Evolutionary conservation across 1,284 basidiomycete species (phyloP).

Genomic region (Chondrostereum purpureum): DNA sequence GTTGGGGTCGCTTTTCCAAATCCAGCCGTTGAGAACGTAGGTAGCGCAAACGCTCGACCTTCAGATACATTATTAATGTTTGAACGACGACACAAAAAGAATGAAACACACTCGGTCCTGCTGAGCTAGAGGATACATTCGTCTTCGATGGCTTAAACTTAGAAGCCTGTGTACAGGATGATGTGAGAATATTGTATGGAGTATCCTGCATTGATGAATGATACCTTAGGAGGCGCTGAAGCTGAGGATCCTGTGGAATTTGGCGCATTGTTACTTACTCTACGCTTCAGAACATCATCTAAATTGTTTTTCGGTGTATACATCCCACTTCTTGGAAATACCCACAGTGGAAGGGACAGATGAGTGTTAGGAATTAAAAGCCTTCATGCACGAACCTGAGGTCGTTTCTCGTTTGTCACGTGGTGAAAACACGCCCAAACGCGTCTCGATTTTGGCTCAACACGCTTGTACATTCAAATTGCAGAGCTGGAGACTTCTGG

Average conservation of each 20-base stretch:
- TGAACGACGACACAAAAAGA: no score
- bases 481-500: no score
- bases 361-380: not conserved
- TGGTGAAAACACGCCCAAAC: no score
- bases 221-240: constrained; percentile 16
- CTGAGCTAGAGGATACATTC: constrained; percentile 3
- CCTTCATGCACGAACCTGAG: no score
- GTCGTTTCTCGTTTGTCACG: no score
- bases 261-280: constrained; percentile 12
- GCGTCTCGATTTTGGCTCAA: no score
- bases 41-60: constrained; percentile 15
- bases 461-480: constrained; percentile 5
- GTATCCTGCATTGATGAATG: no score
- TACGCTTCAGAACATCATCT: constrained; percentile 28
- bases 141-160: constrained; percentile 33
- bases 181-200: no score
- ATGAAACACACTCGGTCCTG: not conserved
- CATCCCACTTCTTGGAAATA: constrained; percentile 13
- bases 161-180: constrained; percentile 10
- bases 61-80: no score
- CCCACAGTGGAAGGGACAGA: not conserved
- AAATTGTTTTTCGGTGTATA: constrained; percentile 30
- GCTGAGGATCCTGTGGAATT: constrained; percentile 4
- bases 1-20: constrained; percentile 23
- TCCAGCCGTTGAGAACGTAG: constrained; percentile 37